phyloP scores from a whole-genome alignment of 2,329 filamentous ascomycete genomes.

The Xylariaceae sp. region DNA sequence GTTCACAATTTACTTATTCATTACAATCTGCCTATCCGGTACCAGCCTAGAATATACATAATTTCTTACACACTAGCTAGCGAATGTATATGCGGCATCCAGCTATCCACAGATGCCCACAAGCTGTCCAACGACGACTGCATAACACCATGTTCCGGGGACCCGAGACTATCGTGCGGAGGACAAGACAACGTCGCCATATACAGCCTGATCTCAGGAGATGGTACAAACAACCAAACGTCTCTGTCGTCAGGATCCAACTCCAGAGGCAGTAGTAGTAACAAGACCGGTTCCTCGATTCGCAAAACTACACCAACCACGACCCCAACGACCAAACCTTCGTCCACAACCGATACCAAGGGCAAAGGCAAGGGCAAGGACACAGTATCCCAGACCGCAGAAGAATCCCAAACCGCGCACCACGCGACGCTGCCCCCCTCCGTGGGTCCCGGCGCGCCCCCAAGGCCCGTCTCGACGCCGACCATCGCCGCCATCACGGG shows the following conservation, averaged over 20 bases:
- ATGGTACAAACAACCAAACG: background rate
- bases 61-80: constrained; percentile 18
- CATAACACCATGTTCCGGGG: constrained; percentile 33
- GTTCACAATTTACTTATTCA: background rate
- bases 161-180: constrained; percentile 34
- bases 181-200: constrained; percentile 33
- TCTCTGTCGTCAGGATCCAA: background rate
- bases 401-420: too few species aligned
- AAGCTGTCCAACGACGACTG: constrained; percentile 35
- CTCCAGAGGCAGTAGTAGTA: background rate
- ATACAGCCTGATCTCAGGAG: constrained; percentile 27
- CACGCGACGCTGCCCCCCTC: constrained; percentile 5
- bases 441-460: constrained; percentile 1
- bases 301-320: background rate
- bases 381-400: background rate
- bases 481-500: constrained; percentile 37
- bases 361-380: too few species aligned
- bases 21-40: background rate
- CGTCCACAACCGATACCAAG: background rate
- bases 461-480: constrained; percentile 14
- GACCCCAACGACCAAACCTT: background rate
- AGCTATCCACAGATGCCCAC: constrained; percentile 26
- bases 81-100: constrained; percentile 35
- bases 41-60: background rate
- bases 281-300: background rate